phyloP scores from a whole-genome alignment of 192 early-diverging fungal genomes.

The Fimicolochytrium jonesii region DNA sequence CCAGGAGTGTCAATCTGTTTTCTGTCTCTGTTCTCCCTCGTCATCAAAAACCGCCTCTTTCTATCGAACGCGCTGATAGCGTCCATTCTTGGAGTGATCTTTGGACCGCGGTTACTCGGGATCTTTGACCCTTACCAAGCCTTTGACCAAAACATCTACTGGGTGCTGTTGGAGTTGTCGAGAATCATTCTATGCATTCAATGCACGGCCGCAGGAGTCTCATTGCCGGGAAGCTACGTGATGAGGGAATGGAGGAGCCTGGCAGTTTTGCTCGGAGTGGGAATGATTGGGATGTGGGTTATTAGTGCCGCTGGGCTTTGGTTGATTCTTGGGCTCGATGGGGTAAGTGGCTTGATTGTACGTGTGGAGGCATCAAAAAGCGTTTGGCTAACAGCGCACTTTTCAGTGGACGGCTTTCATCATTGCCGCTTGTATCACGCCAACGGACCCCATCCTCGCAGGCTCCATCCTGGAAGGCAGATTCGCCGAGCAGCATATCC shows the following conservation, averaged over 20 bases:
- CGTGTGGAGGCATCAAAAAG: conserved; percentile 39
- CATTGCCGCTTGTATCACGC: conserved; percentile 79
- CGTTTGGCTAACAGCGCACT: too few relatives aligned
- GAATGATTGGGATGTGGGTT: conserved; percentile 80
- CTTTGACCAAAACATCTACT: conserved; percentile 39
- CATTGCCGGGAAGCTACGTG: conserved; percentile 45
- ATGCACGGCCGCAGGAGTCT: conserved; percentile 82
- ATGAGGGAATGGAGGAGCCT: conserved; percentile 60
- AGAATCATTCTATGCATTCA: conserved; percentile 79
- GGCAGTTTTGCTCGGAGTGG: conserved; percentile 66
- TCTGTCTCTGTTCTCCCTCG: conserved; percentile 24
- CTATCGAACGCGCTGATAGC: conserved; percentile 62
- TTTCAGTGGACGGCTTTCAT: too few relatives aligned
- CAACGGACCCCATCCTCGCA: conserved; percentile 85
- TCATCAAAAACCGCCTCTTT: conserved; percentile 41
- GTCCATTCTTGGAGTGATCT: conserved; percentile 73
- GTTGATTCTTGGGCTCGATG: conserved; percentile 32
- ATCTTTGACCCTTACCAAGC: conserved; percentile 48
- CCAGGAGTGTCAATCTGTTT: too few relatives aligned
- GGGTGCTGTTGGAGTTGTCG: conserved; percentile 62
- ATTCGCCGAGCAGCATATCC: conserved; percentile 89
- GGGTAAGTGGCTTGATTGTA: conserved; percentile 40
- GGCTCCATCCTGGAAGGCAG: conserved; percentile 92
- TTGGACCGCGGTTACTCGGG: conserved; percentile 42
- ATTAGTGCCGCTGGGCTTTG: conserved; percentile 62